Conservation (phyloP, 2,329 filamentous ascomycete species). For the Fusarium sp. region DNA sequence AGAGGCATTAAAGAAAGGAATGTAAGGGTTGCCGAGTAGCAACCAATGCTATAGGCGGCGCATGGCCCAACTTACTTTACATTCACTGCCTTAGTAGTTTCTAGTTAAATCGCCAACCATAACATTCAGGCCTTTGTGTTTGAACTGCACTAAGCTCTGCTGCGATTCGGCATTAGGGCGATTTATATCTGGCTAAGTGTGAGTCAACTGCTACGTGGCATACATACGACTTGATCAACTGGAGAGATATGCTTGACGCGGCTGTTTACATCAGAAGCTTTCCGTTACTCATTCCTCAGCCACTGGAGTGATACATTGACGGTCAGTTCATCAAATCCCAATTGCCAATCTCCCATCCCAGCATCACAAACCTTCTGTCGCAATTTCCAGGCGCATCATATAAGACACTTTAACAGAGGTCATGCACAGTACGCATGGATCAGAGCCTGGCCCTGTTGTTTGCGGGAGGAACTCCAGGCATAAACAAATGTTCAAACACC, state of each 20-base stretch:
- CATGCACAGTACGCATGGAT: constrained; percentile 44
- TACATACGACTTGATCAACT: neutral
- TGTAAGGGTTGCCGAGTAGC: neutral
- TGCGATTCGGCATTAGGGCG: neutral
- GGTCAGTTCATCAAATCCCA: neutral
- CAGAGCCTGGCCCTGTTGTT: constrained; percentile 27
- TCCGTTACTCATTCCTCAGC: neutral
- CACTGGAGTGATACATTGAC: neutral
- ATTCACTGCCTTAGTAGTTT: too few species aligned
- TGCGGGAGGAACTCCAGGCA: constrained; percentile 11
- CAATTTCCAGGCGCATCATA: constrained; percentile 37
- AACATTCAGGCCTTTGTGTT: neutral
- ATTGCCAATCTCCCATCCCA: constrained; percentile 9
- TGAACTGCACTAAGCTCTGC: neutral
- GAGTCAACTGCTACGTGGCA: constrained; percentile 3
- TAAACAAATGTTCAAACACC: constrained; percentile 6
- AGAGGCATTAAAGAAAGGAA: neutral
- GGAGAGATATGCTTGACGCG: neutral
- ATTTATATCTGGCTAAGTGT: neutral
- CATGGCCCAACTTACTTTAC: neutral
- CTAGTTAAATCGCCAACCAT: neutral
- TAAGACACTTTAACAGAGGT: constrained; percentile 30
- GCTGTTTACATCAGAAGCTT: neutral
- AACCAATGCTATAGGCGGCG: neutral
- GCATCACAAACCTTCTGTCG: constrained; percentile 25